These are phyloP conservation scores for Cymodocea nodosa DNA, from an alignment of 116 monocot genomes.

Conservation along the genomic window DNA sequence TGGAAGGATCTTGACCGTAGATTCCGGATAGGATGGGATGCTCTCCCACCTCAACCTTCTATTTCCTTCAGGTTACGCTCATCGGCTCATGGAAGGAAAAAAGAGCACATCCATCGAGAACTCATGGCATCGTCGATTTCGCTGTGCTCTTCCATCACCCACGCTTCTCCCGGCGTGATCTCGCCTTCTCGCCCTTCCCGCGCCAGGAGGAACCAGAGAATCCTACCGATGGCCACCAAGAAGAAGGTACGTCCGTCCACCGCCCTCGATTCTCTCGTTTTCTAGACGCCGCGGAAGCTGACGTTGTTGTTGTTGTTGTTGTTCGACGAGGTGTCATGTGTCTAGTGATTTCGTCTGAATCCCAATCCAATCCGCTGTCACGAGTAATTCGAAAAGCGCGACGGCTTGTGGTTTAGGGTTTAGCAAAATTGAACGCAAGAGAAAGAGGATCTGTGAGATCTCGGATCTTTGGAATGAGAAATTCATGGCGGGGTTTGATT, in stretches of 20 bases:
- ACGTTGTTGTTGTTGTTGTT: not conserved
- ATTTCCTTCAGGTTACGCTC: too few relatives aligned
- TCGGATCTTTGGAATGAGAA: too few relatives aligned
- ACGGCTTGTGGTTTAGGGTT: too few relatives aligned
- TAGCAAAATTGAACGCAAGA: too few relatives aligned
- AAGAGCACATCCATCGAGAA: not conserved
- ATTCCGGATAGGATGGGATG: not conserved
- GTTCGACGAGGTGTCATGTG: not conserved
- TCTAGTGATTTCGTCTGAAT: too few relatives aligned
- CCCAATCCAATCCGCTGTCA: too few relatives aligned
- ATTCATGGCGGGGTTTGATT: too few relatives aligned
- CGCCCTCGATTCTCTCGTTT: not conserved
- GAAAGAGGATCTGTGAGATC: too few relatives aligned
- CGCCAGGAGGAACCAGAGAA: constrained; percentile 1
- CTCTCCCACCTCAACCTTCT: not conserved
- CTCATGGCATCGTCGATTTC: constrained; percentile 6
- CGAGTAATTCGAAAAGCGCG: too few relatives aligned
- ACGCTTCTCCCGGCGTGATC: constrained; percentile 2
- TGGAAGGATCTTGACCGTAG: not conserved
- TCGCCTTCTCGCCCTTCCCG: constrained; percentile 6
- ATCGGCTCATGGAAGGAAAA: constrained; percentile 2
- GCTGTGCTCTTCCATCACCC: constrained; percentile 6
- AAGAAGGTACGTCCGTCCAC: constrained; percentile 15
- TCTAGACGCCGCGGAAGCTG: too few relatives aligned
- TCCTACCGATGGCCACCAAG: constrained; percentile 32